Conservation (phyloP, 2,329 filamentous ascomycete species). For the Westerdykella aurantiaca region DNA sequence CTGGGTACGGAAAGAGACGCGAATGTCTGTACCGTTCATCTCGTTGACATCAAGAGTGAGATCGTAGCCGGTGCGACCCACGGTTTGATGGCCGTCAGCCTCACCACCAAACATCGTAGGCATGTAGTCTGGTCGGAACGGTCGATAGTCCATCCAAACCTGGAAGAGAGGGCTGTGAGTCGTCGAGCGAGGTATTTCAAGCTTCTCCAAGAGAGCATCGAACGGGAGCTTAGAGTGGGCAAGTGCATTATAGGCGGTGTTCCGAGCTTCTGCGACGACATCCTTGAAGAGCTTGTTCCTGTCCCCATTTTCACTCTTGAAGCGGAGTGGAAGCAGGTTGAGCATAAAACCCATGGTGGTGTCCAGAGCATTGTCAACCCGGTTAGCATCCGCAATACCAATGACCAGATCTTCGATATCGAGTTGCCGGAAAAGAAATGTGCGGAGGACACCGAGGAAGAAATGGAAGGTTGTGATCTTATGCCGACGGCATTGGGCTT, state of each 20-base stretch:
- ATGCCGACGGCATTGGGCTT: constrained; percentile 13
- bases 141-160: constrained; percentile 29
- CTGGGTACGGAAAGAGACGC: constrained; percentile 1
- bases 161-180: constrained; percentile 35
- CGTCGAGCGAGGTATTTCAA: constrained; percentile 16
- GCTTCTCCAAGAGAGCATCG: constrained; percentile 27
- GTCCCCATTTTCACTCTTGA: constrained; percentile 4
- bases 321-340: constrained; percentile 38
- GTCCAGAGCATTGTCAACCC: constrained; percentile 19
- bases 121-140: too few species aligned
- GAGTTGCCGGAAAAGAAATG: constrained; percentile 23
- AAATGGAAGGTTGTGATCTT: constrained; percentile 32
- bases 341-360: constrained; percentile 36
- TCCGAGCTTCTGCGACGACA: constrained; percentile 8
- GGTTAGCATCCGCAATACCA: constrained; percentile 39
- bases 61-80: constrained; percentile 1
- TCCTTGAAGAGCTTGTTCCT: constrained; percentile 12
- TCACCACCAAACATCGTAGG: background rate
- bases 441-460: constrained; percentile 31
- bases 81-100: background rate
- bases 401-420: constrained; percentile 34
- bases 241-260: constrained; percentile 16
- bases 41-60: constrained; percentile 3
- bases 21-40: constrained; percentile 2
- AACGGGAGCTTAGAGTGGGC: constrained; percentile 28